These are phyloP conservation scores for Camelina sativa DNA, from an alignment of 345 rosid genomes.

Conservation along the genomic window DNA sequence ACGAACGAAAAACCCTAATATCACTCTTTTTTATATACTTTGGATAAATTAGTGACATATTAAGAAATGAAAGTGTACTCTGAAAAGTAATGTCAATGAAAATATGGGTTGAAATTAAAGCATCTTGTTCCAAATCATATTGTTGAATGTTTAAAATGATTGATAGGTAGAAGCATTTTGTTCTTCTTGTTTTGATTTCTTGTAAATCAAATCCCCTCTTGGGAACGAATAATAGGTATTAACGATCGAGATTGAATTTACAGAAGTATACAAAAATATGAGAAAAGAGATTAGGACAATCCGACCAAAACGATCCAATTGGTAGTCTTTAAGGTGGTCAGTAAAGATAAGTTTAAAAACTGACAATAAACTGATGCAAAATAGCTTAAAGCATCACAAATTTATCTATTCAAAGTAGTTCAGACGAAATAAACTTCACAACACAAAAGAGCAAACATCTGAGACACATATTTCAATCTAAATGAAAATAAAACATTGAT, in stretches of 20 bases:
- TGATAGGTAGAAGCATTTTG: background rate
- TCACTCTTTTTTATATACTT: no score
- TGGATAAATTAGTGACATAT: background rate
- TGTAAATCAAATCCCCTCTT: no score
- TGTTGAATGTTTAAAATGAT: background rate
- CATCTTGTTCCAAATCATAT: no score
- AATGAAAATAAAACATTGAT: slow-evolving; percentile 24
- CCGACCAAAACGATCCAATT: no score
- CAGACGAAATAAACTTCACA: slow-evolving; percentile 32
- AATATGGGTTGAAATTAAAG: background rate
- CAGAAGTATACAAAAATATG: no score
- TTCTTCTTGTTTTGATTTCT: no score
- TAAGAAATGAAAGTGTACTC: background rate
- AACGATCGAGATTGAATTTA: no score
- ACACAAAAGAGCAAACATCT: slow-evolving; percentile 34
- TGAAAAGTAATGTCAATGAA: background rate
- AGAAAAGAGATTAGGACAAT: no score
- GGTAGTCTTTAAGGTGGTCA: background rate
- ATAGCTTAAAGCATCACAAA: slow-evolving; percentile 16
- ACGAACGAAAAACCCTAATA: slow-evolving; percentile 36
- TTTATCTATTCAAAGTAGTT: slow-evolving; percentile 32
- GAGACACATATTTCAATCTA: slow-evolving; percentile 37
- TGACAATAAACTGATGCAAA: background rate
- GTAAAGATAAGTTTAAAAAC: background rate
- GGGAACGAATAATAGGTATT: no score